Evolutionary conservation across 1,139 yeast genomes (phyloP).

Genomic region (Scheffersomyces illinoinensis): DNA sequence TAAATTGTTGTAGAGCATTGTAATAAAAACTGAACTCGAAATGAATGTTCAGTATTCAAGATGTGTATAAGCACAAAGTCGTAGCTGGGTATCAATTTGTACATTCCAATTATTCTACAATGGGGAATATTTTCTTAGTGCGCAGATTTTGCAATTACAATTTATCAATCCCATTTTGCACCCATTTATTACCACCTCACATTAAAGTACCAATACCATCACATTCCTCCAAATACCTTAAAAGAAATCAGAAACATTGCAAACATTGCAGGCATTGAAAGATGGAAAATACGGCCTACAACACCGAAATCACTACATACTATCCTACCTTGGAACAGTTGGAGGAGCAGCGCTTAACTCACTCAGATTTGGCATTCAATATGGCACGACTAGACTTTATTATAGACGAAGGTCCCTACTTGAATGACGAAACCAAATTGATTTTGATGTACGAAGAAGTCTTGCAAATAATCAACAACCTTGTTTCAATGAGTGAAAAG

Average conservation of each 20-base stretch:
- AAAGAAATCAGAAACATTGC: neutral
- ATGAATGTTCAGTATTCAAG: too few relatives aligned
- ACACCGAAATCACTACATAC: conserved; percentile 1
- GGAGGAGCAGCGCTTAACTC: neutral
- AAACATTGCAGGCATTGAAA: neutral
- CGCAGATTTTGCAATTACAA: neutral
- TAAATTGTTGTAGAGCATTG: neutral
- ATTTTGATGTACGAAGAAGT: neutral
- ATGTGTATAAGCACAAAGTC: neutral
- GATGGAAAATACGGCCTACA: conserved; percentile 2
- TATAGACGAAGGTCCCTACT: conserved; percentile 5
- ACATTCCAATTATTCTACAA: neutral
- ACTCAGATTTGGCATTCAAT: conserved; percentile 1
- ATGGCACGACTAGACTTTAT: conserved; percentile 8
- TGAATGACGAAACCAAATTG: neutral
- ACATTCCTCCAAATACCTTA: neutral
- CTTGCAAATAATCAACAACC: neutral
- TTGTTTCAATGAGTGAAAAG: neutral
- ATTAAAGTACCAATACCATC: neutral
- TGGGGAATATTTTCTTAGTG: neutral
- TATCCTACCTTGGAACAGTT: conserved; percentile 1
- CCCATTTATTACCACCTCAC: neutral
- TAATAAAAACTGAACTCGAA: neutral
- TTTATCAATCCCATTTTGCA: neutral
- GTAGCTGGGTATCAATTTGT: neutral